Base-by-base conservation (phyloP, 441 rosid genomes). In the Brassica balearica region DNA sequence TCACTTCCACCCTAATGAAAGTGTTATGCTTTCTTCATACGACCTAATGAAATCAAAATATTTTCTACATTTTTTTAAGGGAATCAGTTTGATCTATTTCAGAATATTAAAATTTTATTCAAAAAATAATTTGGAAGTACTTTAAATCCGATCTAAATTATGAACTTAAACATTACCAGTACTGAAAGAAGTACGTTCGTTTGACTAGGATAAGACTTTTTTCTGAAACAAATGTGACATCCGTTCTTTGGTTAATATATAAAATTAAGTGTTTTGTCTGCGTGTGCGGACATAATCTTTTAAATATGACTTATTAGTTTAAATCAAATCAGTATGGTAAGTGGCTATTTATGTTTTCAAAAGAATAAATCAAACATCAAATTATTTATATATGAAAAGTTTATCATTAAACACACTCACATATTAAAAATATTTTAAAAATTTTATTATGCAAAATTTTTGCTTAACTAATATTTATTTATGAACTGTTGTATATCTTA, bases 161-260 rank as follows among this genome's bases (percentile, higher is more conserved):
- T 43, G 19, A 72, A 72, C 17, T 41, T 17, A 71, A 58, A 22
- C 38, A 8, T 59, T 62, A 72, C 43, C 69, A 46, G 29, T 15
- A 55, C 76, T 15, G 68, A 34, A 64, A 51, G 15, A 65, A 53
- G 63, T 32, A 36, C 66, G 38, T 71, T 58, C 9, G 65, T 53
- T 73, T 65, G 77, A 73, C 55, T 73, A 51, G 6, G 36, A 65
- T 8, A 32, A 19, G 0, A 29, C 38, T 34, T n/a, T 51, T 64
- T 12, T 19, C 17, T 51, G 20, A 29, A 34, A 53, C 59, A 65
- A 74, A 34, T 74, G 38, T 43, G 36, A 6, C 36, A 7, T 51
- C 65, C 71, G 53, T 53, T 53, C 27, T n/a, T 65, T 73, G 53
- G 14, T 46, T 46, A 65, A n/a, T 19, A 51, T 32, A 32, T 64